Conservation (phyloP, 148 eudicot genomes). For the Rhododendron griersonianum region DNA sequence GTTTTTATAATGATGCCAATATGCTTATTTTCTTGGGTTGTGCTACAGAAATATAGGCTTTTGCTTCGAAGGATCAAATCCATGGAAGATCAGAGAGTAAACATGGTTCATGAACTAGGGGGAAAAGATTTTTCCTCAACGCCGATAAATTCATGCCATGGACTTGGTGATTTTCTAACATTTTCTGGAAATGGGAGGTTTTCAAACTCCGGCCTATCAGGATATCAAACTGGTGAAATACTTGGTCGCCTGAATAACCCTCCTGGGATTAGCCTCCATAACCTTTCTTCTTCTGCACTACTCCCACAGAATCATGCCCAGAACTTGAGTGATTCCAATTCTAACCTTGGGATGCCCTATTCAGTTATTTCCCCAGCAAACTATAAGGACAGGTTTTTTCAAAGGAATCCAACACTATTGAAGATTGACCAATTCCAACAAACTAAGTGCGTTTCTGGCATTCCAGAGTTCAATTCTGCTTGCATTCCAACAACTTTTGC, state of each 20-base stretch:
- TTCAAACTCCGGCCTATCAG: slow-evolving; percentile 21
- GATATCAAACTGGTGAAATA: slow-evolving; percentile 34
- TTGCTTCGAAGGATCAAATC: slow-evolving; percentile 58
- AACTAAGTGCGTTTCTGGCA: slow-evolving; percentile 15
- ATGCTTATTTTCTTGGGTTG: background rate
- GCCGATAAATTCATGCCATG: slow-evolving; percentile 44
- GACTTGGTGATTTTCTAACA: slow-evolving; percentile 49
- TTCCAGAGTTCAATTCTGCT: slow-evolving; percentile 20
- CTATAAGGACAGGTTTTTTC: slow-evolving; percentile 33
- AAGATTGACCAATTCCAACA: slow-evolving; percentile 34
- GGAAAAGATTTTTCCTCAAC: slow-evolving; percentile 37
- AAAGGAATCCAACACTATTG: slow-evolving; percentile 28
- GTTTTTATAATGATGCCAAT: background rate
- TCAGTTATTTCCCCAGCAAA: slow-evolving; percentile 21
- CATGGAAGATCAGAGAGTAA: slow-evolving; percentile 34
- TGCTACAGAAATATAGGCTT: slow-evolving; percentile 81
- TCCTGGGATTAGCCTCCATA: slow-evolving; percentile 39
- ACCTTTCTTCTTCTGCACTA: slow-evolving; percentile 48
- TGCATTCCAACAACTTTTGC: slow-evolving; percentile 16
- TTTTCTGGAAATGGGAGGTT: slow-evolving; percentile 37
- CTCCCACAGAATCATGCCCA: slow-evolving; percentile 38
- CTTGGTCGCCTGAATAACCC: slow-evolving; percentile 47
- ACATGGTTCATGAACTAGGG: slow-evolving; percentile 33
- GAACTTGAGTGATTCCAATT: slow-evolving; percentile 25
- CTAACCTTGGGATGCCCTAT: slow-evolving; percentile 28